Evolutionary conservation across 495 filamentous ascomycete species (phyloP), one percentile per base, ranked within the genome.

Genomic region (Lasiosphaeria ovina): DNA sequence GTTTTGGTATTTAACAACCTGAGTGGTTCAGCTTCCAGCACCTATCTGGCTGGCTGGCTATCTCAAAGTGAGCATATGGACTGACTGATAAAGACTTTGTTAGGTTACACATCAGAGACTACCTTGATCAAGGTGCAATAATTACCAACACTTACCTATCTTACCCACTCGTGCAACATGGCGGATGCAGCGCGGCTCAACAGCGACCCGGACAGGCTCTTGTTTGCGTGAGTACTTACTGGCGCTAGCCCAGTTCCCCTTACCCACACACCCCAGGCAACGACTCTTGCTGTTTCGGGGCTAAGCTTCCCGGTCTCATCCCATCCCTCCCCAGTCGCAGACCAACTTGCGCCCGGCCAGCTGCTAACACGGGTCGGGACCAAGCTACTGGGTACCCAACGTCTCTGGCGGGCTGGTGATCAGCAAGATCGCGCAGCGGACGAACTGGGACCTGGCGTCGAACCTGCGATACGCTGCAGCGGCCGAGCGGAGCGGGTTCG

Each of bases 371-470:
- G 31, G 14, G 44, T 51, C 16, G n/a, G n/a, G n/a, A n/a, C 35
- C 17, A 31, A 73, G 71, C 14, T 81, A 79, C 71, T 79, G 78
- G 78, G 78, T 80, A 14, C 78, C 78, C 44, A 80, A 80, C 59
- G 78, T 80, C 16, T 78, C 76, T 4, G 78, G 78, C 52, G 78
- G 77, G 9, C 69, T 81, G 7, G 77, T 81, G 16, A 74, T 78
- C 47, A 75, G 71, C 57, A 81, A 79, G 60, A 78, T 81, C 47
- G 71, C 74, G n/a, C 78, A 81, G 54, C 60, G 65, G 4, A 81
- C 78, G 17, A 61, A 60, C n/a, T 81, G 77, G 76, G 73, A 76
- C 51, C 71, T 79, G 44, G 68, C 75, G 34, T 72, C 70, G 34
- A 81, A 81, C 64, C 65, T 74, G 7, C 62, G 64, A 42, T 81